phyloP scores from a whole-genome alignment of 768 basidiomycete genomes.

The Panellus pusillus region DNA sequence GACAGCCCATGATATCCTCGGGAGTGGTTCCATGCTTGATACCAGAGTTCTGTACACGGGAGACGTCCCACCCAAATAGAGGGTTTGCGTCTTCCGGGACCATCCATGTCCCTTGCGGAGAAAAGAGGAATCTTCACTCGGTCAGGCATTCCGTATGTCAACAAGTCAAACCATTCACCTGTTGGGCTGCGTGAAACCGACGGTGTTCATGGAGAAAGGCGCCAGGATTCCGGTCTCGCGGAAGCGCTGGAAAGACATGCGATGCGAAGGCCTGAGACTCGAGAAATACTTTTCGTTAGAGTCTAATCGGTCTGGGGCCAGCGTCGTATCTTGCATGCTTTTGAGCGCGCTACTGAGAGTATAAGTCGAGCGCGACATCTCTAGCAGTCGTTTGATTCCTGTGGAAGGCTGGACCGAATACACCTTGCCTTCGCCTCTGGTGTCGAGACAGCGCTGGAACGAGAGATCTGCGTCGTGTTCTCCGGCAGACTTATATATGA shows the following conservation, averaged over 20 bases:
- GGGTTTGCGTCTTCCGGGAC: conserved; percentile 39
- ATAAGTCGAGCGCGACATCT: conserved; percentile 29
- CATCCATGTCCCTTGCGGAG: conserved; percentile 37
- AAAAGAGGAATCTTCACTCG: conserved; percentile 35
- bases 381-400: conserved; percentile 21
- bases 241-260: conserved; percentile 30
- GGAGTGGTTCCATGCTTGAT: conserved; percentile 26
- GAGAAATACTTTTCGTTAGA: conserved; percentile 37
- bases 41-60: conserved; percentile 34
- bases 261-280: conserved; percentile 35
- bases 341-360: conserved; percentile 22
- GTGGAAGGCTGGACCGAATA: conserved; percentile 16
- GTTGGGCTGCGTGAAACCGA: conserved; percentile 32
- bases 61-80: conserved; percentile 42
- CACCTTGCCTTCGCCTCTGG: conserved; percentile 27
- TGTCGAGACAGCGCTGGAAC: conserved; percentile 20
- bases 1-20: conserved; percentile 32
- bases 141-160: conserved; percentile 1
- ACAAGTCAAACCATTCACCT: conserved; percentile 18
- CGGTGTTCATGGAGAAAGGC: conserved; percentile 29
- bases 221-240: conserved; percentile 30
- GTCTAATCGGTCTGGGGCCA: conserved; percentile 36
- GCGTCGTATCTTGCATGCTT: conserved; percentile 31
- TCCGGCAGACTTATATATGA: conserved; percentile 21
- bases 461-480: conserved; percentile 12